Evolutionary conservation across 208 protist genomes (phyloP).

Genomic region (Leishmania gerbilli): DNA sequence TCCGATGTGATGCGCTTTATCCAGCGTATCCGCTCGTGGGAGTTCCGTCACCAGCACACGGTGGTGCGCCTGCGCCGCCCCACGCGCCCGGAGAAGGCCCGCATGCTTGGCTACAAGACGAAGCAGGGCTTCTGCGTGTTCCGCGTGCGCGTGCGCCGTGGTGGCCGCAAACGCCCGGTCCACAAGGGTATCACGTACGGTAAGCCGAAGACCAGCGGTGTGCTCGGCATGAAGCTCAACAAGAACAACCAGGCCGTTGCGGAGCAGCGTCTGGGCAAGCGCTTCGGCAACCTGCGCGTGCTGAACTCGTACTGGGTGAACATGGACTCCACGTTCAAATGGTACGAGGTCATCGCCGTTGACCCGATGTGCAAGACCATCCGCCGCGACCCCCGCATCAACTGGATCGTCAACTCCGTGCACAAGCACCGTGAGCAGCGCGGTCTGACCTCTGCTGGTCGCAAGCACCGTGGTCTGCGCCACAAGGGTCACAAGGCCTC

Average conservation of each 20-base stretch:
- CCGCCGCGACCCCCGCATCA: conserved; percentile 98
- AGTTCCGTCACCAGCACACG: conserved; percentile 97
- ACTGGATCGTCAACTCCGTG: conserved; percentile 98
- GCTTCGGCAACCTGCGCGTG: conserved; percentile 97
- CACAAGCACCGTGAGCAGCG: conserved; percentile 98
- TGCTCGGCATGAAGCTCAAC: conserved; percentile 97
- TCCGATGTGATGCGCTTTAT: conserved; percentile 99
- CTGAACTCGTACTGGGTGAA: conserved; percentile 99
- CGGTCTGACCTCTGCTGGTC: conserved; percentile 98
- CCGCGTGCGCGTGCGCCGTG: conserved; percentile 98
- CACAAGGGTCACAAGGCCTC: conserved; percentile 95
- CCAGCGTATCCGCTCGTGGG: conserved; percentile 98
- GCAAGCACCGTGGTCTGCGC: conserved; percentile 95
- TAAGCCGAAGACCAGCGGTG: conserved; percentile 98
- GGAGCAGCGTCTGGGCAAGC: conserved; percentile 97
- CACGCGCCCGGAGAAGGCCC: conserved; percentile 99
- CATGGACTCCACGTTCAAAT: conserved; percentile 97
- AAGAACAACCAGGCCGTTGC: conserved; percentile 96
- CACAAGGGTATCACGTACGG: conserved; percentile 98
- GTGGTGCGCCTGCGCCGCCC: conserved; percentile 94
- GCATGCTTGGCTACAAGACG: conserved; percentile 99
- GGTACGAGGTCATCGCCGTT: conserved; percentile 99
- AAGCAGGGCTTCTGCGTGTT: conserved; percentile 99
- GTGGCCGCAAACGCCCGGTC: conserved; percentile 97
- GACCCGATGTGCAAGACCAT: conserved; percentile 98